Conservation (phyloP, 495 filamentous ascomycete species). For the Massariosphaeria phaeospora region DNA sequence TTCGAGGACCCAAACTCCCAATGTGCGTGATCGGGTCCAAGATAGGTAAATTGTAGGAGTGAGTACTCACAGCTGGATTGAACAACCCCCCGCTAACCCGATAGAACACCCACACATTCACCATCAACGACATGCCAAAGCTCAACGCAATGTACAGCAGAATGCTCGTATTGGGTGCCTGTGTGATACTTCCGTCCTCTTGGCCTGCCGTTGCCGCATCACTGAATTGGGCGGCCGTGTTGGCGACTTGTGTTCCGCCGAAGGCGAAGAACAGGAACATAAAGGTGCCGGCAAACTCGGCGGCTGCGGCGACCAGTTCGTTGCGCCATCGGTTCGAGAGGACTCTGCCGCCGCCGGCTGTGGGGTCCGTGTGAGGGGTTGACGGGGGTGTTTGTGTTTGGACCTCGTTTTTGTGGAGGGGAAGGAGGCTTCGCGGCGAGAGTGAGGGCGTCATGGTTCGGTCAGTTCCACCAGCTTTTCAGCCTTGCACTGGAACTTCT, state of each 20-base stretch:
- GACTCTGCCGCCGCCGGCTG: too few relatives aligned
- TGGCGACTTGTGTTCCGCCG: slow-evolving; percentile 38
- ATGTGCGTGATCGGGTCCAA: too few relatives aligned
- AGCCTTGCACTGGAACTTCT: too few relatives aligned
- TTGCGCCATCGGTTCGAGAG: slow-evolving; percentile 26
- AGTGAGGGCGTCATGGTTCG: too few relatives aligned
- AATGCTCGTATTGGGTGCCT: slow-evolving; percentile 31
- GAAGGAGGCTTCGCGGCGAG: too few relatives aligned
- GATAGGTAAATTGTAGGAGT: too few relatives aligned
- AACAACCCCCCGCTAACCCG: slow-evolving; percentile 39
- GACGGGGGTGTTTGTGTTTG: too few relatives aligned
- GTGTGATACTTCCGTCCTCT: slow-evolving; percentile 39
- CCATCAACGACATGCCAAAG: slow-evolving; percentile 40
- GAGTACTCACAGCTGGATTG: slow-evolving; percentile 31
- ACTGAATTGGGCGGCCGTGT: slow-evolving; percentile 17
- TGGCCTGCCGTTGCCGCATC: slow-evolving; percentile 23
- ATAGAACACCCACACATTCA: slow-evolving; percentile 42
- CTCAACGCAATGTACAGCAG: slow-evolving; percentile 37
- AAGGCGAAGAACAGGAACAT: slow-evolving; percentile 42
- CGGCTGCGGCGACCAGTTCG: slow-evolving; percentile 35
- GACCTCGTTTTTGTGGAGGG: too few relatives aligned
- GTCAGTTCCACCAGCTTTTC: too few relatives aligned
- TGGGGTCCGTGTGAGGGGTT: too few relatives aligned
- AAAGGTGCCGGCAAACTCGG: slow-evolving; percentile 40
- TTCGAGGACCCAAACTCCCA: too few relatives aligned